These are phyloP conservation scores for Xylaria sp. DNA, from an alignment of 2,329 filamentous ascomycete genomes.

Conservation along the genomic window DNA sequence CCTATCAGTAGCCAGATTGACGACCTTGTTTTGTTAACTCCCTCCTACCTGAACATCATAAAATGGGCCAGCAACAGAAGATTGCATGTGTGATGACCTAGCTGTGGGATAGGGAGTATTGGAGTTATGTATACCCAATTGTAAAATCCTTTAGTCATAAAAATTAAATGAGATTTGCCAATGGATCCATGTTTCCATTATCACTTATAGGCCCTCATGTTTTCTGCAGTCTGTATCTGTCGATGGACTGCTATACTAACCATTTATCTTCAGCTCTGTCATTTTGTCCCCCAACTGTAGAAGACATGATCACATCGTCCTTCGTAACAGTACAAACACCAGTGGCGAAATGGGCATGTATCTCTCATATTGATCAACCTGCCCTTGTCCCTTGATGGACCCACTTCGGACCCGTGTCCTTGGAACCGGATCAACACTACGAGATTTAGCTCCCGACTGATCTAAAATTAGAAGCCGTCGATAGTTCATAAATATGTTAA, in stretches of 20 bases:
- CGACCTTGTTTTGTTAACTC: background rate
- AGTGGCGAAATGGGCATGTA: background rate
- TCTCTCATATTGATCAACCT: background rate
- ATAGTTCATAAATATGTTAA: background rate
- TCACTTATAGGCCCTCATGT: background rate
- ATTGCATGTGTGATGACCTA: constrained; percentile 9
- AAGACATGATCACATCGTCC: background rate
- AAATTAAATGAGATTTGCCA: constrained; percentile 14
- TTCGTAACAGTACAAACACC: background rate
- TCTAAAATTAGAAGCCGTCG: constrained; percentile 5
- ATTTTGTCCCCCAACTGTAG: background rate
- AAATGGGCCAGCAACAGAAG: background rate
- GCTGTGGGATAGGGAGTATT: constrained; percentile 25
- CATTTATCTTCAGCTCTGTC: background rate
- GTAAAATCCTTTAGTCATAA: constrained; percentile 13
- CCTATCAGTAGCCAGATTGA: background rate
- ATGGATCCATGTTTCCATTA: constrained; percentile 7
- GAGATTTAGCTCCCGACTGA: constrained; percentile 6
- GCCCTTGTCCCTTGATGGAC: background rate
- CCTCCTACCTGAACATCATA: background rate
- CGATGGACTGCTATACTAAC: no score
- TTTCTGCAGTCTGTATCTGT: background rate
- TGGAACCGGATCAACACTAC: constrained; percentile 7
- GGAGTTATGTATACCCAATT: constrained; percentile 34
- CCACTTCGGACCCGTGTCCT: constrained; percentile 4